Conservation (phyloP, 306 rosid species). For the Malus sieversii region DNA sequence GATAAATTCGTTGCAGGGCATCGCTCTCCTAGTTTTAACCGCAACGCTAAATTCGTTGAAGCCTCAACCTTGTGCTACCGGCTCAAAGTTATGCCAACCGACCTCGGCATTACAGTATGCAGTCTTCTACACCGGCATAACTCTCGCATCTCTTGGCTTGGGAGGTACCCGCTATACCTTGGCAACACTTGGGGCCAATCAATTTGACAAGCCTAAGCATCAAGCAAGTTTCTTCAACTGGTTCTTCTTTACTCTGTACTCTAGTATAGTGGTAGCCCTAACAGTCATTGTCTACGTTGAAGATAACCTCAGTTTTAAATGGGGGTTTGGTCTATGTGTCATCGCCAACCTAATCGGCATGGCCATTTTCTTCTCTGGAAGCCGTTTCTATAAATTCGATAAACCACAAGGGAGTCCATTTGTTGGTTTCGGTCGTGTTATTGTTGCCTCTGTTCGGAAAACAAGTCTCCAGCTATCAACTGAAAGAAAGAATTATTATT, state of each 20-base stretch:
- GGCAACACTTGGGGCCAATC: conserved; percentile 45
- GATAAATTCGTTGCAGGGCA: conserved; percentile 24
- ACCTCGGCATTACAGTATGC: conserved; percentile 19
- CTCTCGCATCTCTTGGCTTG: conserved; percentile 26
- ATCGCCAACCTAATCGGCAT: conserved; percentile 10
- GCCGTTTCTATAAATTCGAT: conserved; percentile 19
- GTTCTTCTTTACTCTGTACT: conserved; percentile 26
- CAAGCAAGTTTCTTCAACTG: conserved; percentile 38
- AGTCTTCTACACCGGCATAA: conserved; percentile 24
- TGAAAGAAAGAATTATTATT: conserved; percentile 11
- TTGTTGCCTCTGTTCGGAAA: conserved; percentile 29
- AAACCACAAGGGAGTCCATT: conserved; percentile 30
- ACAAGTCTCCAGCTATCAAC: conserved; percentile 24
- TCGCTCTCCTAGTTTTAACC: conserved; percentile 20
- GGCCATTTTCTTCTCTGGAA: conserved; percentile 25
- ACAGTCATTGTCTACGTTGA: conserved; percentile 36
- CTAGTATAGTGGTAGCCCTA: not conserved
- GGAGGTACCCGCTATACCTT: conserved; percentile 48
- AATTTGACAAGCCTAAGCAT: conserved; percentile 26
- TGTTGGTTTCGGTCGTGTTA: conserved; percentile 23
- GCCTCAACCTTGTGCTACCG: conserved; percentile 24
- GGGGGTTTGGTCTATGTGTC: conserved; percentile 35
- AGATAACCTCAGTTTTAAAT: conserved; percentile 29
- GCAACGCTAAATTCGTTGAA: conserved; percentile 17
- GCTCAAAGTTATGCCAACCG: conserved; percentile 21